Base-by-base conservation (phyloP, 306 rosid genomes). In the Biancaea sappan region DNA sequence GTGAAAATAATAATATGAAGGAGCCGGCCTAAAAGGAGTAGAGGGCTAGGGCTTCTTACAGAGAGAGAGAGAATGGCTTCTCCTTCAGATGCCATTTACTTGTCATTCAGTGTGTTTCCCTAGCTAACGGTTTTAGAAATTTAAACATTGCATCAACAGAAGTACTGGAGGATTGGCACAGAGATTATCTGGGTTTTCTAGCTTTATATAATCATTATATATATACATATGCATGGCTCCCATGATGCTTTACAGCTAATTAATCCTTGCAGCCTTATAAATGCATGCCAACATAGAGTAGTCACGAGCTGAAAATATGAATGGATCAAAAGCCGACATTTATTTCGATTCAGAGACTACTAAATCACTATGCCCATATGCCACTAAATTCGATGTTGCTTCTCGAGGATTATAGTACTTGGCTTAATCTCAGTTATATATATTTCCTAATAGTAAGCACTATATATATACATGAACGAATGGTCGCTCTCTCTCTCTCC, bases 51-150 rank as follows among this genome's bases (percentile, higher is more conserved):
- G 65, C 26, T 1, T 18, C 54, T 48, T 26, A 50, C 63, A 31
- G 21, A 72, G 62, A 34, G 44, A 65, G 48, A 75, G 35, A 58
- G 63, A 66, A 50, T 61, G 10, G 50, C 0, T 19, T 59, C 43
- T 61, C 51, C 22, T 78, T 66, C 78, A 75, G 46, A 86, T 81
- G 64, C 78, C 78, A 79, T 83, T 80, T 78, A 78, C 86, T 79
- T 65, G 83, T 84, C 84, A 71, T 75, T 81, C 83, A n/a, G n/a
- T 71, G 56, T 69, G 84, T 75, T 84, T 80, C 83, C 44, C 78
- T 51, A 72, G 80, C 60, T 83, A 81, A 89, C 86, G 92, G 93
- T 89, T 84, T 89, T 75, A 79, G 88, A 85, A 76, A 80, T 78
- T 75, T 48, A 50, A 78, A 63, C 73, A 34, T 34, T 71, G 63